These are phyloP conservation scores for Hevea brasiliensis DNA, from an alignment of 345 rosid genomes.

Conservation along the genomic window DNA sequence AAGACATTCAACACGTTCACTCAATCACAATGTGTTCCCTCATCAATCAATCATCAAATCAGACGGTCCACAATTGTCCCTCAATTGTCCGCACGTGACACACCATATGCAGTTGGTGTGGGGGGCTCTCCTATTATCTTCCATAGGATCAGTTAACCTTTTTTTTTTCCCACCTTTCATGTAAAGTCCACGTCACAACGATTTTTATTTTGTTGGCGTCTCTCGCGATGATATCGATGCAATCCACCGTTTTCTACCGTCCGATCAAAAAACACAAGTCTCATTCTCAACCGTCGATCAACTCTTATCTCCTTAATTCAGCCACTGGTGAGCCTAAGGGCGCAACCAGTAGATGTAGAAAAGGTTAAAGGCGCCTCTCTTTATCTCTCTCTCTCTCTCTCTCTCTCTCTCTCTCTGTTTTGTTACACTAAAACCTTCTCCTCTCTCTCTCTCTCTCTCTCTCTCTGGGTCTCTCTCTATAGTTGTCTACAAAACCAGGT, in stretches of 20 bases:
- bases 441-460: neutral
- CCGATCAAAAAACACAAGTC: conserved; percentile 21
- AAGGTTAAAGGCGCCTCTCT: conserved; percentile 9
- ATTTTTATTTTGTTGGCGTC: conserved; percentile 22
- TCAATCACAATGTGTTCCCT: neutral
- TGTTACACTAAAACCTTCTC: neutral
- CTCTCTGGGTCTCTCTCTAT: neutral
- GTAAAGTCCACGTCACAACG: conserved; percentile 28
- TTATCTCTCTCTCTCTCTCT: no score
- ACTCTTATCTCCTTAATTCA: conserved; percentile 19
- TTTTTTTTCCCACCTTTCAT: neutral
- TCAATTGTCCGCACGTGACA: neutral
- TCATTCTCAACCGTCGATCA: conserved; percentile 14
- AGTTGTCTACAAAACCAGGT: conserved; percentile 26
- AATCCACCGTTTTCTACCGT: conserved; percentile 22
- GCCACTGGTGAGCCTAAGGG: conserved; percentile 4
- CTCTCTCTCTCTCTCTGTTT: neutral
- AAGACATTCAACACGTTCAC: neutral
- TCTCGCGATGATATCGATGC: conserved; percentile 18
- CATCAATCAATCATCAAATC: neutral
- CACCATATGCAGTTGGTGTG: neutral
- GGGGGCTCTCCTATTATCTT: neutral
- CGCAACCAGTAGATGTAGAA: neutral
- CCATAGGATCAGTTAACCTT: neutral
- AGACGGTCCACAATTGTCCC: neutral